Percentiles rank a stretch among this genome's conserved stretches.
Evolutionary conservation across 1,139 yeast species (phyloP).

Genomic region (Yamadazyma dendronema): DNA sequence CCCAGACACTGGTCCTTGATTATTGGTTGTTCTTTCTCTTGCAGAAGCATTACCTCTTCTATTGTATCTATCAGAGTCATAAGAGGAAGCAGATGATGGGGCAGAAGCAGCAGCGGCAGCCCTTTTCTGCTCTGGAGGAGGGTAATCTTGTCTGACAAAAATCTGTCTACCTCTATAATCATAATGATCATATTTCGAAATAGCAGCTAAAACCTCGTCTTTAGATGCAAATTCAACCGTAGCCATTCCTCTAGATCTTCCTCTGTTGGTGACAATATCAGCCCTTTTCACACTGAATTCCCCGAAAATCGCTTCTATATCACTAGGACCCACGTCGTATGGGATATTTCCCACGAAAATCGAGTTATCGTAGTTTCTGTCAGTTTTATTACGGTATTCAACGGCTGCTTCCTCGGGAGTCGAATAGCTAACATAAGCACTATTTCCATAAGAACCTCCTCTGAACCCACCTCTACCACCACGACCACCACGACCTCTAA

Average conservation of each 20-base stretch:
- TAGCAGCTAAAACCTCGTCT: constrained; percentile 75
- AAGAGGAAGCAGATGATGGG: background rate
- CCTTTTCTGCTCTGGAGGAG: constrained; percentile 57
- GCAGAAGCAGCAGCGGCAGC: background rate
- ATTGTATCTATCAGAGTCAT: constrained; percentile 1
- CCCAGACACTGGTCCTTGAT: constrained; percentile 38
- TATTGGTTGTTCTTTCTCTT: constrained; percentile 16
- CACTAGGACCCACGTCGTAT: constrained; percentile 57
- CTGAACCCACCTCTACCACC: constrained; percentile 19
- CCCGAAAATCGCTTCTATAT: constrained; percentile 57
- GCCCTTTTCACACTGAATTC: constrained; percentile 81
- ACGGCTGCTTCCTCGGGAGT: constrained; percentile 27
- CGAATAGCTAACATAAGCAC: constrained; percentile 20
- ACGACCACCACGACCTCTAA: constrained; percentile 17
- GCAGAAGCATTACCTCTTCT: constrained; percentile 15
- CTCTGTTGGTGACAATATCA: constrained; percentile 79
- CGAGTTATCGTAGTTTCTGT: constrained; percentile 67
- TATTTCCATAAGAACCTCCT: constrained; percentile 15
- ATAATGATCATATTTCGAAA: constrained; percentile 65
- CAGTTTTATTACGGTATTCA: constrained; percentile 40
- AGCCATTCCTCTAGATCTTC: constrained; percentile 89
- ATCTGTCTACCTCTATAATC: constrained; percentile 75
- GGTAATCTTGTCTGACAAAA: constrained; percentile 86
- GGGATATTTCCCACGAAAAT: constrained; percentile 75
- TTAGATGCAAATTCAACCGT: constrained; percentile 79